phyloP scores from a whole-genome alignment of 1,139 yeast genomes.

The Pneumocystis canis region DNA sequence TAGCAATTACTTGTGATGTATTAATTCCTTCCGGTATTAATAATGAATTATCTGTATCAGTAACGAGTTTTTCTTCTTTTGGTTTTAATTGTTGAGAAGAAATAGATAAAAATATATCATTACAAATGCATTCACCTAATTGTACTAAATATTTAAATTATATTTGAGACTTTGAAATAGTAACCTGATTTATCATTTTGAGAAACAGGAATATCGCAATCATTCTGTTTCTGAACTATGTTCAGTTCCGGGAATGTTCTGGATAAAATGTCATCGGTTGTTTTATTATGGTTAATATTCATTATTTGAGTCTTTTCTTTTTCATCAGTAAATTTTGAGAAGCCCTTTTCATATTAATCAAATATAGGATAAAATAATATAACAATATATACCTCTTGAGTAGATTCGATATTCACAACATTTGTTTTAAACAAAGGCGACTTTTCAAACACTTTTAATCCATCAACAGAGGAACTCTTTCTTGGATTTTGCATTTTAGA shows the following conservation, averaged over 20 bases:
- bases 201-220: constrained; percentile 37
- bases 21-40: constrained; percentile 60
- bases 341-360: constrained; percentile 30
- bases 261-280: constrained; percentile 63
- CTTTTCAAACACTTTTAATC: background rate
- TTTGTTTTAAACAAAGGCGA: constrained; percentile 6
- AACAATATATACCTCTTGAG: background rate
- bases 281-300: constrained; percentile 65
- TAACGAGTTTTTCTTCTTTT: constrained; percentile 60
- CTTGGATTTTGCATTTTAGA: background rate
- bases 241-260: constrained; percentile 44
- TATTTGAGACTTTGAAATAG: background rate
- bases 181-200: constrained; percentile 20
- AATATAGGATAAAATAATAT: background rate
- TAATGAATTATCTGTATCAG: constrained; percentile 46
- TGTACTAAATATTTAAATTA: background rate
- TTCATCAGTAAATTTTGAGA: constrained; percentile 39
- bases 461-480: background rate
- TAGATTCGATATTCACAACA: background rate
- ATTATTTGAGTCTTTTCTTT: constrained; percentile 57
- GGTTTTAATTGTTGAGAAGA: constrained; percentile 61
- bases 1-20: constrained; percentile 35
- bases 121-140: constrained; percentile 37
- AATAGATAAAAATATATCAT: constrained; percentile 66
- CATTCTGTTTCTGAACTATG: constrained; percentile 32